Conservation (phyloP, 257 asterid species). For the Scutellaria barbata region DNA sequence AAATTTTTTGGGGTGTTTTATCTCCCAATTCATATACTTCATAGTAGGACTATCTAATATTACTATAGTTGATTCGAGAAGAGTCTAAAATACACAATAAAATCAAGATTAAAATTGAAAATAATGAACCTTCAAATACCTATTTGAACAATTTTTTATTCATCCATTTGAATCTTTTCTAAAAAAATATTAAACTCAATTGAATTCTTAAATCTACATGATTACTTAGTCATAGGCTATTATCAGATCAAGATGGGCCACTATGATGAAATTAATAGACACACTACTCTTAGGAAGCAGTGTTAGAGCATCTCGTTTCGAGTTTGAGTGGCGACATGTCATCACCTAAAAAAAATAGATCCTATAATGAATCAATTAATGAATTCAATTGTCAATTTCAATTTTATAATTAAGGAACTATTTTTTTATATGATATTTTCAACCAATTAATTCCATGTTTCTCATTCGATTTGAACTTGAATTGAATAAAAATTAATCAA, state of each 20-base stretch:
- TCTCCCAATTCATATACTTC: background rate
- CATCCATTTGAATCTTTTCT: background rate
- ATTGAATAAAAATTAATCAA: no score
- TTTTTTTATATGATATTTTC: no score
- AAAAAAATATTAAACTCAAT: background rate
- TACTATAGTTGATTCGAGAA: background rate
- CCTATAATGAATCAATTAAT: no score
- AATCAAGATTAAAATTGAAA: background rate
- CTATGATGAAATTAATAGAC: background rate
- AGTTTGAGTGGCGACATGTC: no score
- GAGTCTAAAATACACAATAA: background rate
- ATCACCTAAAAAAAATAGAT: no score
- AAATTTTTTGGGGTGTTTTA: background rate
- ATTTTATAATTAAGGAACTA: no score
- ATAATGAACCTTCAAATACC: background rate
- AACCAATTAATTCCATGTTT: no score
- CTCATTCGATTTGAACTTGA: no score
- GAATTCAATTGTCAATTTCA: no score
- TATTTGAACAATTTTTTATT: background rate
- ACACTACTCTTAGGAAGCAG: no score
- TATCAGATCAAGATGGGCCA: conserved; percentile 1
- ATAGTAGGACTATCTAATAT: background rate
- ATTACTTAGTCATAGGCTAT: conserved; percentile 19
- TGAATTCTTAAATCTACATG: conserved; percentile 4
- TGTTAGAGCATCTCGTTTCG: no score